phyloP scores from a whole-genome alignment of 2,329 filamentous ascomycete genomes.

The Trichoderma koningiopsis region DNA sequence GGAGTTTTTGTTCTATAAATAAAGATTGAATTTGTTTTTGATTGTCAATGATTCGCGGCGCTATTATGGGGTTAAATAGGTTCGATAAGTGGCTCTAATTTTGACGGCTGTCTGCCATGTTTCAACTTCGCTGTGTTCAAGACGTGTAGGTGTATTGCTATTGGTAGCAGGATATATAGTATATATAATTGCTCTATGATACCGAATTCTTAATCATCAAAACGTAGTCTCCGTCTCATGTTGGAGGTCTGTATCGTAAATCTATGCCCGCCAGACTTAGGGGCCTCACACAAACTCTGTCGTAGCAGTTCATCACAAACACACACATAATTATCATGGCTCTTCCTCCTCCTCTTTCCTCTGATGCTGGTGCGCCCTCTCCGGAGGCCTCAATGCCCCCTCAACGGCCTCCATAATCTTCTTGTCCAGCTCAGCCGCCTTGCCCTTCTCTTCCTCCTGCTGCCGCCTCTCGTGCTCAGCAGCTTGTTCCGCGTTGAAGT shows the following conservation, averaged over 20 bases:
- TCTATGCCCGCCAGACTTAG: neutral
- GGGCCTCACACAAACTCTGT: neutral
- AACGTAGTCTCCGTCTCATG: neutral
- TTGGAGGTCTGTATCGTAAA: neutral
- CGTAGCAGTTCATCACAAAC: neutral
- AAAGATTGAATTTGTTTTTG: neutral
- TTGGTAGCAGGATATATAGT: neutral
- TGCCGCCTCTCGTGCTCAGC: conserved; percentile 34
- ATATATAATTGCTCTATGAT: neutral
- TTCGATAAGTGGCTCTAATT: neutral
- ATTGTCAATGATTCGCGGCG: neutral
- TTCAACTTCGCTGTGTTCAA: neutral
- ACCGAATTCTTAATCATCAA: neutral
- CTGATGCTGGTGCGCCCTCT: conserved; percentile 45
- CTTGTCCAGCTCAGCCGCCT: conserved; percentile 43
- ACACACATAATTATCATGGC: neutral
- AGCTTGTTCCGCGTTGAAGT: conserved; percentile 46
- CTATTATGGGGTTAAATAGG: neutral
- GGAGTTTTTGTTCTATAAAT: neutral
- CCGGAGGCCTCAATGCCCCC: conserved; percentile 49
- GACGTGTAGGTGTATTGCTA: neutral
- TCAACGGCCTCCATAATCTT: conserved; percentile 51
- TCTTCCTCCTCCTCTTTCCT: conserved; percentile 25
- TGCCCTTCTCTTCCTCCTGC: conserved; percentile 36
- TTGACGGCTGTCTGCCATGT: neutral